phyloP scores from a whole-genome alignment of 208 protist genomes.

The Leptomonas seymouri region DNA sequence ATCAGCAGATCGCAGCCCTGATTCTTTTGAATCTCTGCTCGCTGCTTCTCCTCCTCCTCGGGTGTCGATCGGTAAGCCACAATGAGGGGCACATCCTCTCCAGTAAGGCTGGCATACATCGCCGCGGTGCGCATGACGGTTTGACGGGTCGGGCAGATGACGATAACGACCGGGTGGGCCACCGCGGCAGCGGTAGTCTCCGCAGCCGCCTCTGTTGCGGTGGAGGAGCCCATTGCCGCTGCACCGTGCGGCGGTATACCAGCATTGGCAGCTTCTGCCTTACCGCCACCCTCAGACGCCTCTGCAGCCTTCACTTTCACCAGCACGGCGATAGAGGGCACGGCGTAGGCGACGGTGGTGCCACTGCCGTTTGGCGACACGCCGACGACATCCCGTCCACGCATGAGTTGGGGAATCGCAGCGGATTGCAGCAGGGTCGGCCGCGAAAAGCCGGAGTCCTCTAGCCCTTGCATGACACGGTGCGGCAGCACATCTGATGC shows the following conservation, averaged over 20 bases:
- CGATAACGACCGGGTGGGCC: slow-evolving; percentile 85
- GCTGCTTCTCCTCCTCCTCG: slow-evolving; percentile 64
- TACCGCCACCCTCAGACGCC: not conserved
- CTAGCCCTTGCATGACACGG: slow-evolving; percentile 44
- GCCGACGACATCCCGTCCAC: slow-evolving; percentile 93
- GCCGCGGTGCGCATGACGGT: slow-evolving; percentile 96
- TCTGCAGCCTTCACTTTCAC: slow-evolving; percentile 12
- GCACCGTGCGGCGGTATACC: too few species aligned
- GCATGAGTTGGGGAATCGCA: slow-evolving; percentile 78
- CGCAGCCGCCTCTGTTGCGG: not conserved
- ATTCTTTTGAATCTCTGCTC: slow-evolving; percentile 71
- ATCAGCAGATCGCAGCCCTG: slow-evolving; percentile 92
- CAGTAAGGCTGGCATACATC: slow-evolving; percentile 71
- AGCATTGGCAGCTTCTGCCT: not conserved
- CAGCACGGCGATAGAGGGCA: slow-evolving; percentile 81
- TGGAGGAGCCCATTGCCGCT: not conserved
- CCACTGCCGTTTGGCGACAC: slow-evolving; percentile 96
- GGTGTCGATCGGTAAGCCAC: slow-evolving; percentile 13
- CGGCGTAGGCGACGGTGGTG: slow-evolving; percentile 97
- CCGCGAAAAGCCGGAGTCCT: slow-evolving; percentile 36
- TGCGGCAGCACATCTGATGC: slow-evolving; percentile 50
- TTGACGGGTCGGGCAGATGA: slow-evolving; percentile 98
- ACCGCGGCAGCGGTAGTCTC: slow-evolving; percentile 8
- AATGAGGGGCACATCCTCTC: slow-evolving; percentile 66
- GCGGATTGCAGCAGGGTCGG: slow-evolving; percentile 89